phyloP scores from a whole-genome alignment of 2,329 filamentous ascomycete genomes.

The Calonectria honghensis region DNA sequence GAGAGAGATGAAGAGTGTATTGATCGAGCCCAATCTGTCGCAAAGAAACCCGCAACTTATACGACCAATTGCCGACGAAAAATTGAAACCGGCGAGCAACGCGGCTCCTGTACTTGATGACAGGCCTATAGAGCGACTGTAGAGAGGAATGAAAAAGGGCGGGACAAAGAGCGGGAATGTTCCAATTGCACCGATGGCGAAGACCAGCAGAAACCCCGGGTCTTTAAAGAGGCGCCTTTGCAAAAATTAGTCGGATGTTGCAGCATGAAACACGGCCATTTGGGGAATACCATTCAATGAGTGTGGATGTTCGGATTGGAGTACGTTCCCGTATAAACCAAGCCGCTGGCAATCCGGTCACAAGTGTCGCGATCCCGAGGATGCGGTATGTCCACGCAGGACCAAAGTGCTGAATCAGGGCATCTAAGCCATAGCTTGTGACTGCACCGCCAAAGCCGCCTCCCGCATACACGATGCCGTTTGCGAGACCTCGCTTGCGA shows the following conservation, averaged over 20 bases:
- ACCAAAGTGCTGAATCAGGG: constrained; percentile 67
- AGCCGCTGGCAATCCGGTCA: constrained; percentile 73
- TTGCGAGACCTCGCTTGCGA: constrained; percentile 72
- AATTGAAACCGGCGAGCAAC: constrained; percentile 77
- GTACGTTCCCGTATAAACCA: constrained; percentile 70
- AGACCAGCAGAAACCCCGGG: constrained; percentile 70
- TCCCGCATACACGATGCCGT: constrained; percentile 72
- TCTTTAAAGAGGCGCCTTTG: constrained; percentile 71
- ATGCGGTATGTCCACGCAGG: constrained; percentile 72
- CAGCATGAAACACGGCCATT: background rate
- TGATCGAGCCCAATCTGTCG: constrained; percentile 73
- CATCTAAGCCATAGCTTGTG: constrained; percentile 70
- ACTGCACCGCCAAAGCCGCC: constrained; percentile 74
- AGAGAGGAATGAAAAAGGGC: constrained; percentile 77
- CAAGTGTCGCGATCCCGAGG: constrained; percentile 70
- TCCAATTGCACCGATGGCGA: constrained; percentile 72
- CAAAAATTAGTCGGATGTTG: background rate
- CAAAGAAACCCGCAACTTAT: constrained; percentile 72
- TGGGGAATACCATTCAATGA: constrained; percentile 69
- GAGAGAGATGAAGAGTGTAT: constrained; percentile 71
- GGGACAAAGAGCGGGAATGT: constrained; percentile 78
- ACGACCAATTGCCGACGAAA: constrained; percentile 75
- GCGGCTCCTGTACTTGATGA: constrained; percentile 72
- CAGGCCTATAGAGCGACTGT: constrained; percentile 72
- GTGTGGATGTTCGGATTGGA: constrained; percentile 42